Conservation (phyloP, 208 protist species). For the Crithidia sp. region DNA sequence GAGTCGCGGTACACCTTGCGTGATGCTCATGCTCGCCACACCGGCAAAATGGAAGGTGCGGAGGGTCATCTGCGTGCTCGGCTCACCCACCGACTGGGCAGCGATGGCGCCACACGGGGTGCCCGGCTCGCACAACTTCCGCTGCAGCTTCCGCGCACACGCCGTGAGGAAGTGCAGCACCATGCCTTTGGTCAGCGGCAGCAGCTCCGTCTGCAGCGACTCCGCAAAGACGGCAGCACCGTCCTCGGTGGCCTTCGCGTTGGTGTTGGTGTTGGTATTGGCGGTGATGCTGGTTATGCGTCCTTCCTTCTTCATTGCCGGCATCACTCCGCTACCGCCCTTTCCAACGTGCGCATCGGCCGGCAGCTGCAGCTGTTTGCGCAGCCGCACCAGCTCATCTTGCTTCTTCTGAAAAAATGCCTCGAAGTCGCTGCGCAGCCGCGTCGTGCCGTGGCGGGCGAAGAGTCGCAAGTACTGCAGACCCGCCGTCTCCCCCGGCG, state of each 20-base stretch:
- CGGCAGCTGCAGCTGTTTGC: slow-evolving; percentile 58
- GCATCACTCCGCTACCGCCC: too few relatives aligned
- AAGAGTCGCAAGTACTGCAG: slow-evolving; percentile 29
- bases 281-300: neutral
- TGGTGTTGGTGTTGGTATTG: too few relatives aligned
- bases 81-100: slow-evolving; percentile 99
- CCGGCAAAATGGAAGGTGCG: slow-evolving; percentile 99
- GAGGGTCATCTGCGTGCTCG: slow-evolving; percentile 99
- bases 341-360: slow-evolving; percentile 6
- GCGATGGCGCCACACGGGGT: slow-evolving; percentile 98
- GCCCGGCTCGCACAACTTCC: slow-evolving; percentile 95
- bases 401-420: slow-evolving; percentile 76
- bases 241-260: too few relatives aligned
- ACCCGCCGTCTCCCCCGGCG: neutral
- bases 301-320: too few relatives aligned
- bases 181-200: slow-evolving; percentile 76
- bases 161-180: slow-evolving; percentile 74
- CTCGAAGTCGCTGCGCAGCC: slow-evolving; percentile 82
- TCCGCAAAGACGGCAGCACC: slow-evolving; percentile 30
- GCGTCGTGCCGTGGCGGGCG: slow-evolving; percentile 40
- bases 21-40: slow-evolving; percentile 99
- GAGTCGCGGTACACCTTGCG: slow-evolving; percentile 96
- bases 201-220: slow-evolving; percentile 65
- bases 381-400: slow-evolving; percentile 59
- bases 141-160: slow-evolving; percentile 84